Evolutionary conservation across 352 stramenopile genomes (phyloP), one percentile per base, ranked within the genome.

Genomic region (Phytophthora lateralis): DNA sequence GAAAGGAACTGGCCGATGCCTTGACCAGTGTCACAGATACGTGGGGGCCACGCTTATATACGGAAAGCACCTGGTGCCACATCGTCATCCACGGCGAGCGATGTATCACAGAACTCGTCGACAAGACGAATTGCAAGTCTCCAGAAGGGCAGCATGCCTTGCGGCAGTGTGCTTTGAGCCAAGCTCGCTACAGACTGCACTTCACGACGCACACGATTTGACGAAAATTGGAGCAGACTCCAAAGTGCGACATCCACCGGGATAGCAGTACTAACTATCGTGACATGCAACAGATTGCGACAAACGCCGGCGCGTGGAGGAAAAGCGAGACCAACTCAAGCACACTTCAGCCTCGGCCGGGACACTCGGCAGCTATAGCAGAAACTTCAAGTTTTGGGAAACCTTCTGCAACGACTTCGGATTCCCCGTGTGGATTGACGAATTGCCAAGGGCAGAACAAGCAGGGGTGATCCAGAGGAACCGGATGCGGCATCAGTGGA

Each of bases 381-480:
- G 12, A 12, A 52, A 52, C 45, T 52, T 52, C 27, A 52, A 52
- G 45, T 52, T 52, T n/a, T 52, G 45, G 45, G 45, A 52, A 24
- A 4, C 45, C n/a, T 52, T 39, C 29, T 52, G 45, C 27, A 52
- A 52, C 11, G 27, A 52, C 27, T 41, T 52, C 45, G 45, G 27
- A 39, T 52, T 52, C 27, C 27, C 44, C 14, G 45, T 69, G 10
- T 69, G 53, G 47, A 71, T 71, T 32, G 51, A 71, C 39, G 37
- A 66, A 35, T 18, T 61, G 49, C 62, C 55, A 42, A 59, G 32
- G 38, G 45, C 50, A 29, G 46, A 42, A 43, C 55, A 73, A 59
- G 59, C 59, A n/a, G n/a, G 52, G 44, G 60, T 58, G 51, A 45
- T 56, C 24, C 44, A 39, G 27, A 38, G 6, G 44, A n/a, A 26